A percentile compares a stretch with the other conserved stretches of the same genome.
phyloP scores from a whole-genome alignment of 345 rosid genomes.

The Aquilaria sinensis region DNA sequence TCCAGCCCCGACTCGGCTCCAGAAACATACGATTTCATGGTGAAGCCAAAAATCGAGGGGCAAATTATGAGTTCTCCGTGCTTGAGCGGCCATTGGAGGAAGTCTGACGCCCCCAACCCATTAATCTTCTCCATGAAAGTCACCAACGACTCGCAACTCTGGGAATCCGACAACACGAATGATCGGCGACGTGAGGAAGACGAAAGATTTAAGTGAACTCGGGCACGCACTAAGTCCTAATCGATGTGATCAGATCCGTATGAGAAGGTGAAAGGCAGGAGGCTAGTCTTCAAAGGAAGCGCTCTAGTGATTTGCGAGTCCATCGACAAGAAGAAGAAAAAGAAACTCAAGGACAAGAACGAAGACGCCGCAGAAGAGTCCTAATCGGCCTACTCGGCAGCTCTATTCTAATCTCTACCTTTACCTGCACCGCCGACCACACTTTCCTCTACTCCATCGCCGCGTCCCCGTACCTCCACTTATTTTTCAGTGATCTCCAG shows the following conservation, averaged over 20 bases:
- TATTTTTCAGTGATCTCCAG: too few species aligned
- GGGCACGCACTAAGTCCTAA: not conserved
- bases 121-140: too few species aligned
- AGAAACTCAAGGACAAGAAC: conserved; percentile 40
- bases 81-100: conserved; percentile 89
- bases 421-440: too few species aligned
- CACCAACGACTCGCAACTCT: too few species aligned
- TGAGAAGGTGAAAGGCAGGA: conserved; percentile 62
- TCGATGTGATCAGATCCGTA: conserved; percentile 60
- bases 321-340: conserved; percentile 60
- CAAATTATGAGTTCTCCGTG: conserved; percentile 59
- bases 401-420: too few species aligned
- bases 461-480: too few species aligned
- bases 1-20: conserved; percentile 65
- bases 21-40: conserved; percentile 47
- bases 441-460: too few species aligned
- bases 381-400: conserved; percentile 5
- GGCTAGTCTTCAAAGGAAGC: conserved; percentile 77
- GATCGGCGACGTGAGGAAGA: too few species aligned
- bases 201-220: too few species aligned
- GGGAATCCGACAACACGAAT: too few species aligned
- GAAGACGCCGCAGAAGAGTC: conserved; percentile 8
- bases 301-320: conserved; percentile 52
- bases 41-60: conserved; percentile 70
- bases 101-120: conserved; percentile 31